A percentile compares a stretch with the other conserved stretches of the same genome.
Evolutionary conservation across 305 asterid species (phyloP).

Genomic region (Nicotiana rustica): DNA sequence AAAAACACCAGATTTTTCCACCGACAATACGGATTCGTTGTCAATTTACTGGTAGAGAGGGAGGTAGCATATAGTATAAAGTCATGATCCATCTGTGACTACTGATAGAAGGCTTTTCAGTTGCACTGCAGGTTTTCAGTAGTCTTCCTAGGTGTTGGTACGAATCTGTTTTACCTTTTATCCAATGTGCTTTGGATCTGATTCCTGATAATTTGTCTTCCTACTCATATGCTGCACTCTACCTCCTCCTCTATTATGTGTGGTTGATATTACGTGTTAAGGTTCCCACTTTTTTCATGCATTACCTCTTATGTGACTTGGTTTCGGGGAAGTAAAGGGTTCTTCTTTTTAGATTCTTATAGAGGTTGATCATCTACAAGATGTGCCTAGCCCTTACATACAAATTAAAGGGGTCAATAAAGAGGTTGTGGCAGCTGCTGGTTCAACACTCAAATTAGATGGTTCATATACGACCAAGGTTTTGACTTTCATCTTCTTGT

Average conservation of each 20-base stretch:
- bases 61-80: background rate
- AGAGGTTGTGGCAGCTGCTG: slow-evolving; percentile 85
- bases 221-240: slow-evolving; percentile 9
- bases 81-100: background rate
- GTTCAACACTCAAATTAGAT: slow-evolving; percentile 81
- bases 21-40: too few species aligned
- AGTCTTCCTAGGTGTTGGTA: slow-evolving; percentile 20
- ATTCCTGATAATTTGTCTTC: slow-evolving; percentile 6
- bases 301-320: background rate
- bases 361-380: slow-evolving; percentile 97
- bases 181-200: background rate
- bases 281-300: background rate
- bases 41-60: too few species aligned
- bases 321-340: background rate
- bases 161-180: background rate
- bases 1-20: too few species aligned
- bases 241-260: background rate
- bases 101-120: background rate
- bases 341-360: slow-evolving; percentile 72
- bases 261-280: slow-evolving; percentile 2
- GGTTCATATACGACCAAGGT: slow-evolving; percentile 99
- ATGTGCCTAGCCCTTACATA: slow-evolving; percentile 81
- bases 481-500: slow-evolving; percentile 12
- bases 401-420: slow-evolving; percentile 93
- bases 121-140: slow-evolving; percentile 29